phyloP scores from a whole-genome alignment of 805 yeast species.

The Metschnikowia drakensbergensis region DNA sequence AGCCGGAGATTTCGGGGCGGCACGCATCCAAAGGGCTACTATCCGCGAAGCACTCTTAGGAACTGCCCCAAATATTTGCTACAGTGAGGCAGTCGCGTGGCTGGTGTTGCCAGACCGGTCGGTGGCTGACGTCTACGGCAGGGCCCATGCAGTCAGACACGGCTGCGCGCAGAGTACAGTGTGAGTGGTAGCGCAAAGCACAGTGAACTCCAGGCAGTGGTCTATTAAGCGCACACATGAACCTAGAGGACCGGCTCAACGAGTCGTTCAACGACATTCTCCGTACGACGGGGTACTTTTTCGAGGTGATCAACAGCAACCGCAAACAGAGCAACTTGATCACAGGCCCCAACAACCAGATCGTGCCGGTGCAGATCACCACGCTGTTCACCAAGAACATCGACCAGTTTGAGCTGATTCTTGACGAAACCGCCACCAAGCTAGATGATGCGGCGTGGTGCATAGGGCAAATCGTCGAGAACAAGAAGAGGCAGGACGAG shows the following conservation, averaged over 20 bases:
- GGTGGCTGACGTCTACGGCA: neutral
- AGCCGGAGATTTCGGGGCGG: too few species aligned
- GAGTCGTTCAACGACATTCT: slow-evolving; percentile 39
- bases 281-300: slow-evolving; percentile 41
- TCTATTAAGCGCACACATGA: slow-evolving; percentile 21
- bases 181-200: neutral
- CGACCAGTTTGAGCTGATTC: slow-evolving; percentile 37
- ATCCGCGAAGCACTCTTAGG: too few species aligned
- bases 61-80: too few species aligned
- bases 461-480: slow-evolving; percentile 39
- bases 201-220: neutral
- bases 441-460: slow-evolving; percentile 45
- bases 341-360: slow-evolving; percentile 40
- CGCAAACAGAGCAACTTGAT: slow-evolving; percentile 39
- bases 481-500: slow-evolving; percentile 40
- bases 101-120: too few species aligned
- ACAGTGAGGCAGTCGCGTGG: too few species aligned
- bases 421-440: slow-evolving; percentile 40
- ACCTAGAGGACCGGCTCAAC: slow-evolving; percentile 38
- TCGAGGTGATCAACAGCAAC: slow-evolving; percentile 39
- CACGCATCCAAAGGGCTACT: too few species aligned
- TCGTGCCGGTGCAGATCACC: slow-evolving; percentile 36
- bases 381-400: slow-evolving; percentile 33
- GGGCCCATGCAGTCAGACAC: neutral
- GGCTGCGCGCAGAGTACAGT: slow-evolving; percentile 2